A percentile compares a stretch with the other conserved stretches of the same genome.
Conservation (phyloP, 108 stramenopile genomes). For the Cylindrotheca closterium region DNA sequence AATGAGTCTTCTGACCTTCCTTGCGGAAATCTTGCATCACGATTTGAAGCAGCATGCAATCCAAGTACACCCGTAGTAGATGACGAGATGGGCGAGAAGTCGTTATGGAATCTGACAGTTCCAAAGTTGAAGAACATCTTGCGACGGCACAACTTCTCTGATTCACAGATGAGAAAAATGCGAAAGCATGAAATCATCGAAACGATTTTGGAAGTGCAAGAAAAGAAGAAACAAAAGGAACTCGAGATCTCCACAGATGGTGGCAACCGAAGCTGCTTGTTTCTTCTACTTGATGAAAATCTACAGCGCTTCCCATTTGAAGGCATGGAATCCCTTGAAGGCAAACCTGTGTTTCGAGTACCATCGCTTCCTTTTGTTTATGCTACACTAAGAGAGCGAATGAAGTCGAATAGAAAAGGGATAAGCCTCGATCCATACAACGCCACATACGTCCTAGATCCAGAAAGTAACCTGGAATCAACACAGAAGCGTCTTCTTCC, state of each 20-base stretch:
- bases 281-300: constrained; percentile 93
- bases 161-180: constrained; percentile 33
- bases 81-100: constrained; percentile 3
- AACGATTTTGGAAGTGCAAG: constrained; percentile 23
- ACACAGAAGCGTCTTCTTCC: constrained; percentile 75
- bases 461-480: constrained; percentile 86
- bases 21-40: constrained; percentile 52
- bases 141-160: constrained; percentile 14
- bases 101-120: constrained; percentile 63
- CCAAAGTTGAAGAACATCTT: constrained; percentile 55
- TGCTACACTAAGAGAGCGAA: constrained; percentile 52
- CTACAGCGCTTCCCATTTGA: constrained; percentile 95
- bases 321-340: constrained; percentile 72
- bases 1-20: constrained; percentile 1
- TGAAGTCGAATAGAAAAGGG: not conserved
- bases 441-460: constrained; percentile 88
- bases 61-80: not conserved
- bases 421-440: constrained; percentile 47
- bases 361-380: constrained; percentile 85
- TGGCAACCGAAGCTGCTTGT: constrained; percentile 25
- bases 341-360: constrained; percentile 77
- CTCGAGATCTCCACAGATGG: not conserved
- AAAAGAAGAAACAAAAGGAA: not conserved
- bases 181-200: constrained; percentile 63
- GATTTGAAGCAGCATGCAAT: constrained; percentile 60